Evolutionary conservation across 495 filamentous ascomycete genomes (phyloP), one percentile per base, ranked within the genome.

Genomic region (Schizothecium vesticola): DNA sequence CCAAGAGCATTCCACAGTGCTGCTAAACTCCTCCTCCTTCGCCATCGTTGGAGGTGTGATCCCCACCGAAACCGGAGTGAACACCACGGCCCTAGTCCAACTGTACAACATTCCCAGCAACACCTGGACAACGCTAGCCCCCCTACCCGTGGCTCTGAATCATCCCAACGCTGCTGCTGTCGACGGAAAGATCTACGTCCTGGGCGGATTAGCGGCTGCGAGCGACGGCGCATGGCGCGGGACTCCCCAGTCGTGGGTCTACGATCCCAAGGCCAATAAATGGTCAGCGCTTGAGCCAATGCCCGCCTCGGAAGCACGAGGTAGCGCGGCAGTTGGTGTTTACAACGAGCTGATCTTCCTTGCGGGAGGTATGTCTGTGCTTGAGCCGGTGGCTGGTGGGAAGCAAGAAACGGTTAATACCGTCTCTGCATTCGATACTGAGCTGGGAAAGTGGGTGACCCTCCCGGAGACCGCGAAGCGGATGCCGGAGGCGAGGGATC

Each of bases 151-250:
- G 1, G 88, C 88, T 4, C 85, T 88, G 69, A 86, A 86, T 69
- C 94, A 73, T 65, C 59, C 66, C 31, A 71, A 72, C 67, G 71
- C 63, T 33, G 80, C 86, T 26, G 83, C 82, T 61, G 82, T 88
- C 56, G 79, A 82, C 9, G 81, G 88, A 3, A 84, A 88, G 68
- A 86, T 85, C 65, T 92, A 96, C 78, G 81, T 90, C 59, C 80
- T 97, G 56, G 80, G 86, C 71, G 93, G 96, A 77, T 94, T 93
- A 5, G 92, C 92, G 4, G 93, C 92, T 60, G 91, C 95, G 77
- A 85, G 96, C 19, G 89, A 92, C 26, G n/a, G n/a, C n/a, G n/a
- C n/a, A n/a, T 85, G 86, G 75, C 74, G 86, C 76, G 76, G 80
- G 25, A 72, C 82, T 22, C 67, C 78, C 43, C 67, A 74, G 57